Evolutionary conservation across 2,329 filamentous ascomycete species (phyloP).

Genomic region (Pseudopyricularia javanii): DNA sequence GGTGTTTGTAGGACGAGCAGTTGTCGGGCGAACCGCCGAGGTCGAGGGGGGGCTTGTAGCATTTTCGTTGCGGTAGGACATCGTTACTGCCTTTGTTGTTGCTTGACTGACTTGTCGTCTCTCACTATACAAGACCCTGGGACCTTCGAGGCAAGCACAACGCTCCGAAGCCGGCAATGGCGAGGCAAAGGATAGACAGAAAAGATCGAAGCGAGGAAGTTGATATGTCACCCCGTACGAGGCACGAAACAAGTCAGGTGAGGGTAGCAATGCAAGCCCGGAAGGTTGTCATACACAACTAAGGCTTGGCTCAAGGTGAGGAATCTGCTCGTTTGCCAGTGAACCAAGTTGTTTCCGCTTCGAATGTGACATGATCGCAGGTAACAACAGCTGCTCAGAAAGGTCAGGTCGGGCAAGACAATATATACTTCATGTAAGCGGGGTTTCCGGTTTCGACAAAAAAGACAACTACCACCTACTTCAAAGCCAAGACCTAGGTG

Average conservation of each 20-base stretch:
- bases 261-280: background rate
- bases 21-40: background rate
- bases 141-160: background rate
- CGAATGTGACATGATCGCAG: too few relatives aligned
- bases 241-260: background rate
- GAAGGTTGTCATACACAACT: background rate
- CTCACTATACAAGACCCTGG: background rate
- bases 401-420: too few relatives aligned
- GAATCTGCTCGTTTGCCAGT: background rate
- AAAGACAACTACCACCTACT: too few relatives aligned
- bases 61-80: background rate
- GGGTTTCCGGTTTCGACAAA: too few relatives aligned
- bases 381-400: too few relatives aligned
- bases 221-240: background rate
- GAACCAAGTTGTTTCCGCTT: background rate
- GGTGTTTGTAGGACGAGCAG: background rate
- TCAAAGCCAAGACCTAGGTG: background rate
- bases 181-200: background rate
- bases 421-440: too few relatives aligned
- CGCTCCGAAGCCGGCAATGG: background rate
- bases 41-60: background rate
- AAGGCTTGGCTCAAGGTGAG: background rate
- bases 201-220: background rate
- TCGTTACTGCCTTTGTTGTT: background rate
- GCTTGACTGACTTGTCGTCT: too few relatives aligned